Base-by-base conservation (phyloP, 805 yeast species). In the Schizosaccharomyces octosporus region DNA sequence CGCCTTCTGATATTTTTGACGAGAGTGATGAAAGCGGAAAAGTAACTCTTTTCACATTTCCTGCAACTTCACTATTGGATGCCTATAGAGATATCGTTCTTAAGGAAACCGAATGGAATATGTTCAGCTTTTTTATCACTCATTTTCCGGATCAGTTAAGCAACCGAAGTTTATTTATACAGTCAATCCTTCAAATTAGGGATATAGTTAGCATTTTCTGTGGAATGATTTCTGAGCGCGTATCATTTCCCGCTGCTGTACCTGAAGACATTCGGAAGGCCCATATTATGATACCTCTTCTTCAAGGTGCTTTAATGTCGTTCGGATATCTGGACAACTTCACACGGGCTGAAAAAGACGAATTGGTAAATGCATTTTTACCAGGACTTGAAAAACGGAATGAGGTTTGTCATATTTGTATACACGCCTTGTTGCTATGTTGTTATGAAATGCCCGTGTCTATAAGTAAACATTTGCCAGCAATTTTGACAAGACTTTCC, bases 371-470 rank as follows among this genome's bases (percentile, higher is more conserved):
- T 62, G 75, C 87, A 0, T 73, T 84, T 32, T 73, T 83, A 13
- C 71, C 76, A 58, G 85, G 86, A 0, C 70, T 85, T 61, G 78
- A 81, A 0, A 81, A 87, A 0, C 84, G 89, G 86, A 87, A 87
- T 63, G 80, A 79, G 63, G 81, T 94, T 0, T 85, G 87, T 0
- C 78, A 83, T 43, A 87, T 94, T 2, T 80, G 87, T 65, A 78
- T 88, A 36, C 87, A 87, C 66, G 82, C 83, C 55, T 72, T 89
- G 63, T 81, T 84, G 4, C 76, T 84, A 2, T 84, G 90, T 65
- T 84, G 95, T 68, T 87, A 84, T 69, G 95, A 86, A 68, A 75
- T 85, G 42, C 94, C 95, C 0, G 68, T 76, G 11, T 80, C 90
- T 0, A 76, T 88, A 62, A 84, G 83, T 68, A 82, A 83, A 66